Base-by-base conservation (phyloP, 1,284 basidiomycete genomes). In the Rhodotorula sp. region DNA sequence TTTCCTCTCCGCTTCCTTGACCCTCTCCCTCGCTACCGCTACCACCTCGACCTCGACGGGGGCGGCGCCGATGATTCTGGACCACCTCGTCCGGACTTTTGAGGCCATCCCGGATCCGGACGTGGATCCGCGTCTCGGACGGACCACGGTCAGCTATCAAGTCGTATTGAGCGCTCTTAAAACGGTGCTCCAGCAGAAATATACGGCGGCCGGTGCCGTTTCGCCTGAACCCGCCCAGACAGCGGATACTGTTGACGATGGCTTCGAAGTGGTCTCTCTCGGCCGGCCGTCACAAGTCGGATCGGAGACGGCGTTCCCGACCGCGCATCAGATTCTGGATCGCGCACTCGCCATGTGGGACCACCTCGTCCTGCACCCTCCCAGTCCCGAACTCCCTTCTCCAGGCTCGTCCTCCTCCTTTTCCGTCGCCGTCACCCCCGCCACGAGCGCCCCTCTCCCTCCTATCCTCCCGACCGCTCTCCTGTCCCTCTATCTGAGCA, bases 1-100 rank as follows among this genome's bases (percentile, higher is more conserved):
- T 10, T 76, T 74, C 70, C 66, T 76, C 60, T 53, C 63, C 24
- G 48, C 66, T 10, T 22, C 37, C 26, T 54, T 70, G 42, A 20
- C 66, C 22, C 30, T 61, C 30, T 26, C 60, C 24, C 24, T 26
- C 24, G n/a, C 45, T 4, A 20, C 66, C 51, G 4, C 51, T 3
- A 20, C 51, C 4, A 17, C 4, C 2, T 6, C 24, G 24, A 10
- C 24, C n/a, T n/a, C 26, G 18, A 24, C 22, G 5, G 15, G 45
- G n/a, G 5, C 44, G 44, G 18, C 15, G 7, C 33, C 24, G 46
- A 12, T 61, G 1, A 46, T 63, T 29, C 58, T 70, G 46, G 10
- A 33, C 0, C 48, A 61, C 4, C 29, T 74, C 20, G 60, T 76
- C 20, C 44, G 54, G n/a, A 66, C 65, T 6, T 74, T 74, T 37